Base-by-base conservation (phyloP, 2,329 filamentous ascomycete genomes). In the Ophiocordyceps robertsii region DNA sequence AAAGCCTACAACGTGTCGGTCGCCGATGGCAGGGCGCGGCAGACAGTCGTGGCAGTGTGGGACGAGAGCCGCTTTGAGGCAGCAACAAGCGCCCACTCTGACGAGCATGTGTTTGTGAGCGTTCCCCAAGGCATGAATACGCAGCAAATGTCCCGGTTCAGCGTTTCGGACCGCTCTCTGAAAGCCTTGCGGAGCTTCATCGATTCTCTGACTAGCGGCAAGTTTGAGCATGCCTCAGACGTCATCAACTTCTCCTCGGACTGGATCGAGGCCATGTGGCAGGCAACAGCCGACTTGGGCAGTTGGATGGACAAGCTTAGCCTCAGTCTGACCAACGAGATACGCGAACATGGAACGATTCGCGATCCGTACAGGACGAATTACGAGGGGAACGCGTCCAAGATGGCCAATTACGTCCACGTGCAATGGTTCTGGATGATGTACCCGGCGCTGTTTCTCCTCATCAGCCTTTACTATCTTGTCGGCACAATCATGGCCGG, bases 401-500 rank as follows among this genome's bases (percentile, higher is more conserved):
- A 52, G 19, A 48, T 62, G 45, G 54, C 53, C 7, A 53, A 56
- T 7, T 56, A 55, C 29, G 52, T 64, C 27, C 44, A 53, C 12
- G 61, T 64, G 2, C 54, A 58, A 40, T 64, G 57, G 60, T 50
- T 46, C 31, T 65, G 60, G 61, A 49, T 64, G 43, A 42, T 60
- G 1, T 65, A 64, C 33, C 61, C 61, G 6, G 48, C 58, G 1
- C 44, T 48, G 2, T 48, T 65, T 21, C 58, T 65, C 44, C 13
- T 56, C 11, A 39, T 62, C 7, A 58, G 59, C 37, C 53, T 64
- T 32, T 54, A 53, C 32, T 64, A 60, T 44, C 57, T 65, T 21
- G 45, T 55, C 29, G 49, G 58, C 42, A 64, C 61, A 17, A 56
- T 64, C n/a, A 48, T 53, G 44, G 54, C 53, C n/a, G 57, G 56